These are phyloP conservation scores for Calonectria ilicicola DNA, from an alignment of 2,329 filamentous ascomycete species.

Conservation along the genomic window DNA sequence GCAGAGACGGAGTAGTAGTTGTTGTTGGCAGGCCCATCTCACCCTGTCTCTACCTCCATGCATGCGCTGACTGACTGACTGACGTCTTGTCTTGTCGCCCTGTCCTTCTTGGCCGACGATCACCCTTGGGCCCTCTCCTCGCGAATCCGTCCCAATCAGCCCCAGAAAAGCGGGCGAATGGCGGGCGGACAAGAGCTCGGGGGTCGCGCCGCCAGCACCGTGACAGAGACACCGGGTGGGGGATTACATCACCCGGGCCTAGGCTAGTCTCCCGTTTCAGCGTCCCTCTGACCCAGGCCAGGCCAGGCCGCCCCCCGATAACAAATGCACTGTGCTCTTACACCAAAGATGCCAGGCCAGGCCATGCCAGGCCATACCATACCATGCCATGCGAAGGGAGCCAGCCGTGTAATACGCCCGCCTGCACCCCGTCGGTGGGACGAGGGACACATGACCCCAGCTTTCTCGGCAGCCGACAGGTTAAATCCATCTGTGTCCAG, in stretches of 20 bases:
- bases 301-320: neutral
- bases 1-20: neutral
- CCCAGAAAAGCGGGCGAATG: neutral
- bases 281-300: neutral
- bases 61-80: too few species aligned
- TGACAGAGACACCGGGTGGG: neutral
- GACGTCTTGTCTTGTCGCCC: too few species aligned
- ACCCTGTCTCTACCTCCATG: neutral
- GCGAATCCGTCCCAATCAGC: too few species aligned
- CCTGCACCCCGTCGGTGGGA: neutral
- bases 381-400: neutral
- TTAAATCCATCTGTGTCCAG: too few species aligned
- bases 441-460: conserved; percentile 16
- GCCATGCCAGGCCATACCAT: too few species aligned
- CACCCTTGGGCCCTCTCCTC: too few species aligned
- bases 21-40: neutral
- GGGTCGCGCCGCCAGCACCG: neutral
- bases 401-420: neutral
- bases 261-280: conserved; percentile 8
- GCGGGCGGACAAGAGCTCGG: neutral
- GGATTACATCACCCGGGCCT: conserved; percentile 22
- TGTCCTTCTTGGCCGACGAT: neutral
- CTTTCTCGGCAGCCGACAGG: neutral
- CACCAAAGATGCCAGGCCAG: too few species aligned
- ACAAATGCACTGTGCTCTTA: conserved; percentile 8